Evolutionary conservation across 345 rosid species (phyloP).

Genomic region (Pistacia atlantica): DNA sequence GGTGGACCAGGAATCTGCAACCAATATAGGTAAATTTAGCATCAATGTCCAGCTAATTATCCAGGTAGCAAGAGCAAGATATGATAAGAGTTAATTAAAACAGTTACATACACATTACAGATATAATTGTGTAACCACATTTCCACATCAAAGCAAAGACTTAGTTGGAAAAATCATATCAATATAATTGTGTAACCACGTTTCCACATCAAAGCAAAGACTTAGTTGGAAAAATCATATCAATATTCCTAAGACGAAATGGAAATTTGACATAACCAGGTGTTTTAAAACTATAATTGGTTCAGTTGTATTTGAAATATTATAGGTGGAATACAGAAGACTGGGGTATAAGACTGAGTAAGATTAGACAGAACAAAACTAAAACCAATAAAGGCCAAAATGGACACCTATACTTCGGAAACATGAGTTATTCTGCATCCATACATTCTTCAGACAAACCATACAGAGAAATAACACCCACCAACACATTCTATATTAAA

Average conservation of each 20-base stretch:
- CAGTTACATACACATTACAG: background rate
- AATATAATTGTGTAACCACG: background rate
- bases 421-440: no score
- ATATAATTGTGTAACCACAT: background rate
- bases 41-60: background rate
- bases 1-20: conserved; percentile 78
- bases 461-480: background rate
- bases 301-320: background rate
- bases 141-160: background rate
- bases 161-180: no score
- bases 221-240: background rate
- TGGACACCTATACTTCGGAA: no score
- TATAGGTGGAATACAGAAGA: background rate
- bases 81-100: background rate
- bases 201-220: background rate
- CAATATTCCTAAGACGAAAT: background rate
- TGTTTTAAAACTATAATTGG: background rate
- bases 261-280: background rate
- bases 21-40: conserved; percentile 3
- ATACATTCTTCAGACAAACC: background rate
- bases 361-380: background rate
- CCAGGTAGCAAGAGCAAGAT: background rate
- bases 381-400: no score
- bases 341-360: background rate
- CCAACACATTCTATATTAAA: background rate